Evolutionary conservation across 257 asterid species (phyloP).

Genomic region (Cordia subcordata): DNA sequence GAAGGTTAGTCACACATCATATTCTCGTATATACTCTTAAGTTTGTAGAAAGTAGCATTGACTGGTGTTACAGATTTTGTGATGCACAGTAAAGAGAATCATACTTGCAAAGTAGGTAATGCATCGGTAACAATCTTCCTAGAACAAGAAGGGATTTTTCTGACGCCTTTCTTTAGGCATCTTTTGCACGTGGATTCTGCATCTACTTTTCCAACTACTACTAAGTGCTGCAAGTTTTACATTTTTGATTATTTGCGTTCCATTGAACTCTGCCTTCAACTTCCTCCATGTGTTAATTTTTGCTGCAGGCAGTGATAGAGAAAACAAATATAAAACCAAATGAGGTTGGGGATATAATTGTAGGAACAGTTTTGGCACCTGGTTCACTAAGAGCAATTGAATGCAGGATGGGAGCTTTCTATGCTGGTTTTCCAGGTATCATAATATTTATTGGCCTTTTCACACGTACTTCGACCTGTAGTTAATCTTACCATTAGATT

Average conservation of each 20-base stretch:
- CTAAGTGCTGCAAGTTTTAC: neutral
- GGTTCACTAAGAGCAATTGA: conserved; percentile 82
- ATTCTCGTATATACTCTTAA: neutral
- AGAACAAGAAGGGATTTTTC: too few relatives aligned
- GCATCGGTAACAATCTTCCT: too few relatives aligned
- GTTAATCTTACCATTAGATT: neutral
- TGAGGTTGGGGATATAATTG: conserved; percentile 93
- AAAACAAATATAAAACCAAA: conserved; percentile 63
- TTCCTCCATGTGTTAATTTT: neutral
- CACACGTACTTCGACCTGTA: neutral
- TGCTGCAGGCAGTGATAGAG: conserved; percentile 64
- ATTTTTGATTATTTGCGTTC: neutral
- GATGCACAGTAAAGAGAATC: too few relatives aligned
- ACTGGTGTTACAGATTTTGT: too few relatives aligned
- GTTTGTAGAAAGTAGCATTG: neutral
- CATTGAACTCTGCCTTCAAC: too few relatives aligned
- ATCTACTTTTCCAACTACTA: too few relatives aligned
- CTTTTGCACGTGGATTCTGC: too few relatives aligned
- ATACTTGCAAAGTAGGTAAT: too few relatives aligned
- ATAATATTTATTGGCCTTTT: neutral
- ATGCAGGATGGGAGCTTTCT: conserved; percentile 90
- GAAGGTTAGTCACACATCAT: conserved; percentile 42
- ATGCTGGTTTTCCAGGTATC: conserved; percentile 93
- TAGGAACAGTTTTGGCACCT: conserved; percentile 84
- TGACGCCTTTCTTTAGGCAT: too few relatives aligned